phyloP scores from a whole-genome alignment of 768 basidiomycete genomes.

The Leucosporidium creatinivorum region DNA sequence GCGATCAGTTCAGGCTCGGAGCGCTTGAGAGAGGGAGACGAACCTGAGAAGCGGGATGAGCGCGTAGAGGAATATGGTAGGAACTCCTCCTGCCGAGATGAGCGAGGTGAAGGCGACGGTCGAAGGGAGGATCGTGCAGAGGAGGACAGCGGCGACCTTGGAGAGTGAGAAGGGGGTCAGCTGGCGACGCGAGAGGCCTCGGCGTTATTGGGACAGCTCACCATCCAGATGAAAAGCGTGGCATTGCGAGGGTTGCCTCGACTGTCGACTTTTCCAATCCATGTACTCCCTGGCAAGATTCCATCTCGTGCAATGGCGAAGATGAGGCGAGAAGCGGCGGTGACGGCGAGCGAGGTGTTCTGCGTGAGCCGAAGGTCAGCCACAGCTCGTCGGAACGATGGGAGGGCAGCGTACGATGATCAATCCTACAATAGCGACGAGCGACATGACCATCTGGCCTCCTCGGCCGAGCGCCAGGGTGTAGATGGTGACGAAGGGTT shows the following conservation, averaged over 20 bases:
- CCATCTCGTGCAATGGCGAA: constrained; percentile 94
- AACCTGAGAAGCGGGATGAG: constrained; percentile 64
- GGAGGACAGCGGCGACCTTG: constrained; percentile 51
- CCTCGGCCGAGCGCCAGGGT: constrained; percentile 71
- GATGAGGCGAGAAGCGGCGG: constrained; percentile 78
- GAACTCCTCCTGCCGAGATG: constrained; percentile 74
- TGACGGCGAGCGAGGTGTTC: constrained; percentile 81
- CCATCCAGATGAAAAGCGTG: constrained; percentile 76
- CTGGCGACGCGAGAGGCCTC: background rate
- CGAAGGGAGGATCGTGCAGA: constrained; percentile 84
- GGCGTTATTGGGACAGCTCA: constrained; percentile 37
- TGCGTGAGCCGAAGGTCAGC: constrained; percentile 36
- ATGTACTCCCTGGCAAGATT: constrained; percentile 70
- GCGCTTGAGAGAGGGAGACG: background rate
- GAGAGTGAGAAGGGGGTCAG: background rate
- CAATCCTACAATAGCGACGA: constrained; percentile 73
- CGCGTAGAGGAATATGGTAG: constrained; percentile 81
- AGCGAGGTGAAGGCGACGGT: constrained; percentile 88
- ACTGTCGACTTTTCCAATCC: constrained; percentile 69
- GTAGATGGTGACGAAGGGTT: constrained; percentile 86
- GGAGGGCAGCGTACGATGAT: constrained; percentile 56
- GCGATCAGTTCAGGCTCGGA: background rate
- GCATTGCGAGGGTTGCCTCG: constrained; percentile 74
- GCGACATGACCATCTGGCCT: constrained; percentile 77
- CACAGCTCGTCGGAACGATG: background rate